Conservation (phyloP, 176 grass and related monocot species). For the Raddia guianensis region DNA sequence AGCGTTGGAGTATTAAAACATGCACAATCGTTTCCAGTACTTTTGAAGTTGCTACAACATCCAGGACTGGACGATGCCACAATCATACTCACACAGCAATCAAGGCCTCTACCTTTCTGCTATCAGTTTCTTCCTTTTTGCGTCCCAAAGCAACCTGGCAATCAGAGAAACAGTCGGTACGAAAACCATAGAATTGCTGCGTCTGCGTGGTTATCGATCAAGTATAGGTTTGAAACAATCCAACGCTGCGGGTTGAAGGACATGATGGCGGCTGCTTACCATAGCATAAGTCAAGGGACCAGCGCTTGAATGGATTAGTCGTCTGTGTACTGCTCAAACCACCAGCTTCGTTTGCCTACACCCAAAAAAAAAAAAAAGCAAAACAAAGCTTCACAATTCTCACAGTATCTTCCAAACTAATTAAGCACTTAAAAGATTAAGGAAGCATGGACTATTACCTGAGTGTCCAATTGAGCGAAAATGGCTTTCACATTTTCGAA, state of each 20-base stretch:
- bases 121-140: conserved; percentile 31
- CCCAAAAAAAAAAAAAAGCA: neutral
- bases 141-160: conserved; percentile 51
- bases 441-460: conserved; percentile 32
- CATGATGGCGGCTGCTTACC: conserved; percentile 6
- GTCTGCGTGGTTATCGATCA: no score
- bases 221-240: neutral
- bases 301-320: conserved; percentile 34
- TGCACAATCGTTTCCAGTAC: neutral
- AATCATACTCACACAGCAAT: neutral
- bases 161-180: neutral
- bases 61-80: conserved; percentile 1
- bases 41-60: neutral
- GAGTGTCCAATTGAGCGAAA: conserved; percentile 32
- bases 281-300: conserved; percentile 32
- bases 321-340: neutral
- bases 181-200: neutral
- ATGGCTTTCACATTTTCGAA: conserved; percentile 61
- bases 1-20: neutral
- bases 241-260: neutral
- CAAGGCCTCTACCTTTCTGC: neutral
- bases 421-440: neutral
- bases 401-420: neutral
- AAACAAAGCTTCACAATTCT: neutral
- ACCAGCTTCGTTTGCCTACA: conserved; percentile 9